These are phyloP conservation scores for Apiospora kogelbergensis DNA, from an alignment of 2,329 filamentous ascomycete genomes.

Conservation along the genomic window DNA sequence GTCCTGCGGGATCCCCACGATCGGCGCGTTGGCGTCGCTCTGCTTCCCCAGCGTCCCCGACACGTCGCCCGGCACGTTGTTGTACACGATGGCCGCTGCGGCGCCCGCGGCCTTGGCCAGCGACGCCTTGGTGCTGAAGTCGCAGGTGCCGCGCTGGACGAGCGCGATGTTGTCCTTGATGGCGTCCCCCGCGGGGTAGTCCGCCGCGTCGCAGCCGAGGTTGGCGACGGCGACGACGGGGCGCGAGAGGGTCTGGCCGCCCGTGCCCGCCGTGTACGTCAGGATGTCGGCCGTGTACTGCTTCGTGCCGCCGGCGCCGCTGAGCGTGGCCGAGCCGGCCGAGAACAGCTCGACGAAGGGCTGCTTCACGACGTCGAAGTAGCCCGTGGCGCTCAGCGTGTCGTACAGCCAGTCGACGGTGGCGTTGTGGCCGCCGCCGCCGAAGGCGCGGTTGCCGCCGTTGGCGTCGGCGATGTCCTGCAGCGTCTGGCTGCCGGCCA, in stretches of 20 bases:
- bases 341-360: conserved; percentile 71
- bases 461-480: conserved; percentile 44
- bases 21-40: conserved; percentile 46
- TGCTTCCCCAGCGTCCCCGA: conserved; percentile 56
- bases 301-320: not conserved
- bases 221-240: conserved; percentile 47
- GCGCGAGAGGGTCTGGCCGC: conserved; percentile 35
- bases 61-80: conserved; percentile 53
- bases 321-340: conserved; percentile 25
- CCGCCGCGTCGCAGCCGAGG: conserved; percentile 51
- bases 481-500: conserved; percentile 43
- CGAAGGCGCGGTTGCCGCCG: conserved; percentile 43
- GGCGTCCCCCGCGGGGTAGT: conserved; percentile 37
- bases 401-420: conserved; percentile 46
- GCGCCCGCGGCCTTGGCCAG: conserved; percentile 59
- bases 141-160: conserved; percentile 57
- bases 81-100: conserved; percentile 58
- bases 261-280: conserved; percentile 8
- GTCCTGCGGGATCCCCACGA: conserved; percentile 51
- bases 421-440: conserved; percentile 44
- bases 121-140: conserved; percentile 57
- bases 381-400: conserved; percentile 36
- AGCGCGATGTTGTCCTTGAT: conserved; percentile 62
- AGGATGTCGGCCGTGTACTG: conserved; percentile 26
- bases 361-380: conserved; percentile 46